Evolutionary conservation across 75 land plant species (phyloP), one percentile per base, ranked within the genome.

Genomic region (Cunninghamia lanceolata): DNA sequence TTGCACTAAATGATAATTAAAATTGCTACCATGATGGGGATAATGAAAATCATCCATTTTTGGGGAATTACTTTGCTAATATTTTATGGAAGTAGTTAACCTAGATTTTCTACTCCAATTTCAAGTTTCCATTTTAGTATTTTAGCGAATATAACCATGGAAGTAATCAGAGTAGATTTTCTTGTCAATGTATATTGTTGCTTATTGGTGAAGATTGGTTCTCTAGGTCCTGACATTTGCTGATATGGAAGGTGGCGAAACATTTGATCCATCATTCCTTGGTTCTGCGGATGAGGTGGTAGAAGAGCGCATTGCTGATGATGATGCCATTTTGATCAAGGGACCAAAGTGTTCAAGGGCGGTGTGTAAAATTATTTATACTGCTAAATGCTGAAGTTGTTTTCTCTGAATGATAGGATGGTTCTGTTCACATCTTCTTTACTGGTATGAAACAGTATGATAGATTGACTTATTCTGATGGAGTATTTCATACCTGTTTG

Each of bases 161-260:
- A 42, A 79, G 43, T 17, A 40, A 28, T 21, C 45, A 28, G n/a
- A 13, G 52, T 9, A 45, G 82, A 43, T 28, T 3, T n/a, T 80
- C 50, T 28, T 43, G 50, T 11, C n/a, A 10, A 43, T 28, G 34
- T 40, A 80, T 80, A 34, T n/a, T 80, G 15, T 80, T 80, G 4
- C 52, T 80, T 40, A 80, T 28, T 13, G 5, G 21, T 35, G 25
- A 54, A 21, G 3, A 43, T 13, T 47, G 28, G 21, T 59, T 78
- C 17, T 86, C 77, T 91, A 96, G 99, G 94, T 97, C 85, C 87
- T 95, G 39, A 97, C 98, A 40, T 96, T 98, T 89, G 99, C 99
- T 87, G 99, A 96, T 73, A 95, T 96, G 99, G 99, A 98, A 91
- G 99, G 99, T 4, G 97, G 98, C 17, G 99, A 98, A 88, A 94